Evolutionary conservation across 2,329 filamentous ascomycete species (phyloP), one percentile per base, ranked within the genome.

Genomic region (Alternaria conjuncta): DNA sequence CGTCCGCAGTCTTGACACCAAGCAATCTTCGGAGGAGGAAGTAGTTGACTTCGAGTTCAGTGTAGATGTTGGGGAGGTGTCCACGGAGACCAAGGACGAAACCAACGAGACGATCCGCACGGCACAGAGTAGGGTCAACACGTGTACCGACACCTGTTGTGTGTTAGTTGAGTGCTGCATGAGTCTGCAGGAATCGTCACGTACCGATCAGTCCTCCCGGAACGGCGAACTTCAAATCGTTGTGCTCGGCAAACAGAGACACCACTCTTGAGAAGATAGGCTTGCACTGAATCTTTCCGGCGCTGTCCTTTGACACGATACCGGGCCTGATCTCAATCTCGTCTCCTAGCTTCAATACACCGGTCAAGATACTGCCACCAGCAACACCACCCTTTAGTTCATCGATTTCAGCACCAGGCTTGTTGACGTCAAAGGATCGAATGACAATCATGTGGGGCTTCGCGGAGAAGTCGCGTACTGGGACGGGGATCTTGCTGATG

Each of bases 401-500:
- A 65, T 98, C 95, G 70, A 99, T 98, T 83, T 97, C 96, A 45
- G 96, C 94, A 88, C 96, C 96, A 45, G 96, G 96, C 88, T 99
- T 99, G 89, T 99, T 99, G 78, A 99, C 96, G 79, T 99, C 96
- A 82, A 99, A 99, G 3, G 95, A 98, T 82, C 96, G 93, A 81
- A 99, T 99, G 79, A 99, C 91, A 77, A 99, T 99, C 93, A 99
- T 97, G 84, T 97, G 94, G 46, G 96, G 96, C 71, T 95, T 92
- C 75, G 92, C 89, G 72, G 89, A 89, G 85, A 99, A 98, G 82
- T 98, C 94, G 82, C 96, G 89, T 64, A 91, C 84, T 15, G 96
- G 96, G 10, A 98, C 91, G 25, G 96, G 96, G 74, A 99, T 97
- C 76, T 93, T 96, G 79, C 93, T 94, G 81, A 97, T 93, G 70